Base-by-base conservation (phyloP, 139 green algal species). In the Chlamydomonas sp. region DNA sequence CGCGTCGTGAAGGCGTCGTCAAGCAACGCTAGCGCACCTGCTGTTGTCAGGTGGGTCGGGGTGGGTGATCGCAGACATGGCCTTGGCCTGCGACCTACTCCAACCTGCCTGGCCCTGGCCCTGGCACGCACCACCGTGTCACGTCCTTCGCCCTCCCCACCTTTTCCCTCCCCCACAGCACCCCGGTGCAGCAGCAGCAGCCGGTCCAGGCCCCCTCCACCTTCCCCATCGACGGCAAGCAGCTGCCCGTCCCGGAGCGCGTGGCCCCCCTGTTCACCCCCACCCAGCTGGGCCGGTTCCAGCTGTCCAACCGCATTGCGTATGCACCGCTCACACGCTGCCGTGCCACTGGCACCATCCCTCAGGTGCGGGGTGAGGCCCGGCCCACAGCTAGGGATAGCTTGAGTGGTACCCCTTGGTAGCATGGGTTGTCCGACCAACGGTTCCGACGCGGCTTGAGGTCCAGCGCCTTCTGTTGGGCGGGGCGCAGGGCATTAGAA, bases 281-380 rank as follows among this genome's bases (percentile, higher is more conserved):
- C 58, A 90, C 90, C 80, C 90, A 91, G 60, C 59, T 95, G 9
- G 93, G 90, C n/a, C 67, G 63, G 12, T 80, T 91, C 17, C 49
- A 94, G 77, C 92, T 97, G 20, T 67, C 83, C 66, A 92, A 96
- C 88, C 90, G 96, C 80, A 92, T 98, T 10, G 95, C 96, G 6
- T 95, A 94, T 57, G 92, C 96, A 12, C 96, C 96, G 0, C 89
- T 98, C 5, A 98, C 96, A 2, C 90, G 96, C 71, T 95, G 92
- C 89, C 89, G 96, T 4, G 90, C 94, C 0, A 18, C 93, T 7
- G 87, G 90, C 49, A 94, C 78, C 5, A 82, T 98, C 79, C 89
- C 31, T 49, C 10, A 20, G 75, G 15, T 49, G 77, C 78, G 59
- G 77, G 14, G 82, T 81, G 49, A 63, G 49, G 31, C 31, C 31